A percentile compares a stretch with the other conserved stretches of the same genome.
Conservation (phyloP, 306 rosid species). For the Vigna hirtella region DNA sequence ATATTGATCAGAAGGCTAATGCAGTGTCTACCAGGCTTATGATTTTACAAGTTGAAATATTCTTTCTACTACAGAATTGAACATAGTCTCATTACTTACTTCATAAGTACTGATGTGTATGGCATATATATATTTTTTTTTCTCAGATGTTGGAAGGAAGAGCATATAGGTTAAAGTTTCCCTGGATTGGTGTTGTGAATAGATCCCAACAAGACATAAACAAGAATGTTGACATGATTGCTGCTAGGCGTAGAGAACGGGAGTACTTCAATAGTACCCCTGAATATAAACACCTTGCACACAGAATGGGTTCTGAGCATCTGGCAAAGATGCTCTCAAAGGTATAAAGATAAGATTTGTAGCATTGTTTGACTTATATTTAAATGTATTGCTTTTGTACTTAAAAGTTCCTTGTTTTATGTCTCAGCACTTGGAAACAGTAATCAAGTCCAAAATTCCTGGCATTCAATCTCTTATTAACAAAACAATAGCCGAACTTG, state of each 20-base stretch:
- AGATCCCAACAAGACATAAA: slow-evolving; percentile 92
- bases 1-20: slow-evolving; percentile 22
- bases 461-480: slow-evolving; percentile 92
- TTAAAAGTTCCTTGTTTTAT: slow-evolving; percentile 34
- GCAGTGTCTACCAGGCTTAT: slow-evolving; percentile 15
- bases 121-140: slow-evolving; percentile 30
- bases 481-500: slow-evolving; percentile 86
- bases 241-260: slow-evolving; percentile 95
- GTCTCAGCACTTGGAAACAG: slow-evolving; percentile 91
- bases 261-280: slow-evolving; percentile 79
- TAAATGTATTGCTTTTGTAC: background rate
- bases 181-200: slow-evolving; percentile 97
- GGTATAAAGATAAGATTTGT: slow-evolving; percentile 54
- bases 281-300: slow-evolving; percentile 85
- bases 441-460: slow-evolving; percentile 92
- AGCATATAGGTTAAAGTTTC: slow-evolving; percentile 80
- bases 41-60: slow-evolving; percentile 20
- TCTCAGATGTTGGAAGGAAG: slow-evolving; percentile 84
- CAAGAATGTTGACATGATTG: slow-evolving; percentile 98
- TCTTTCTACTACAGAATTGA: slow-evolving; percentile 10
- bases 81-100: background rate
- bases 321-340: slow-evolving; percentile 91
- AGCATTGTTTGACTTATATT: slow-evolving; percentile 17
- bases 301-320: slow-evolving; percentile 97
- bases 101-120: slow-evolving; percentile 26